Evolutionary conservation across 23 red algal species (phyloP), one percentile per base, ranked within the genome.

Genomic region (Chondrus crispus): DNA sequence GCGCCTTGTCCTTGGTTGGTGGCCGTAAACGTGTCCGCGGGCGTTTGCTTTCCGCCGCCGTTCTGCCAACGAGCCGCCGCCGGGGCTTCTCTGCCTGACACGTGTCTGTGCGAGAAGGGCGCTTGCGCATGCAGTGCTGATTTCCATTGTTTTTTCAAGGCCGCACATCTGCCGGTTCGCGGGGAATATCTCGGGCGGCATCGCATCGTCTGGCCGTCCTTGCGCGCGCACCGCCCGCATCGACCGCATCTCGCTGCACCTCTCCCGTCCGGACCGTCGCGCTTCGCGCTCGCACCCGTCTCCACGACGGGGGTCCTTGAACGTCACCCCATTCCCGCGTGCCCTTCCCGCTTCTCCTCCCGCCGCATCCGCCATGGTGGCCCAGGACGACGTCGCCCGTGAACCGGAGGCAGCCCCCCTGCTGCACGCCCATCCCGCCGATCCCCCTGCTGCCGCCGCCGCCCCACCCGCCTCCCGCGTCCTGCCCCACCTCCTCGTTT

Each of bases 401-500:
- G 60, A 66, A 66, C 26, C 60, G 8, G 60, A 66, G 60, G 60
- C 60, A 22, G 26, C 60, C 60, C 60, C 60, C 35, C 60, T 66
- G 26, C 60, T 32, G 26, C 18, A 66, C 60, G 35, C 60, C 60
- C 8, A 66, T 7, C 18, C 60, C 60, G n/a, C n/a, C n/a, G n/a
- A n/a, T n/a, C n/a, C n/a, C n/a, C n/a, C n/a, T n/a, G n/a, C n/a
- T n/a, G n/a, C n/a, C n/a, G n/a, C n/a, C n/a, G n/a, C n/a, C n/a
- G 18, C 60, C 60, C 60, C 58, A 22, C 60, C 26, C 26, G 60
- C 60, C 7, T 32, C 26, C 60, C 60, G 40, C 44, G 43, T 68
- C 10, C 84, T 87, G 52, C 46, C 28, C 7, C 26, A n/a, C 52
- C 55, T 90, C 3, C 52, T 90, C 1, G 41, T 90, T 38, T 60